phyloP scores from a whole-genome alignment of 1,139 yeast genomes.

The Zygosaccharomyces sapae region DNA sequence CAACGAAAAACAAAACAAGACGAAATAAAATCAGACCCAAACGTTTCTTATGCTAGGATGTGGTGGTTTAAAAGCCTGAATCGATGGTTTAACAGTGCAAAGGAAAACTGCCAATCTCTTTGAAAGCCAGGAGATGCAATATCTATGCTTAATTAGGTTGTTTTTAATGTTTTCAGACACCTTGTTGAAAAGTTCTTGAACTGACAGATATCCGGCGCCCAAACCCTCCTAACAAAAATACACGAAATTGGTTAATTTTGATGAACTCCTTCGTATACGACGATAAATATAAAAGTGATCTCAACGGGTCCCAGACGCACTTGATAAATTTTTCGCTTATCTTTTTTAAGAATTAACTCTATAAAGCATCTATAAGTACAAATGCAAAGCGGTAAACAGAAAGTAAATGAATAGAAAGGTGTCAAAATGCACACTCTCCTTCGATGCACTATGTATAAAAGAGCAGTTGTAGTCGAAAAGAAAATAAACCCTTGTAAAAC shows the following conservation, averaged over 20 bases:
- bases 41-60: not conserved
- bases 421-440: not conserved
- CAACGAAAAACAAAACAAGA: not conserved
- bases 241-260: conserved; percentile 1
- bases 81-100: not conserved
- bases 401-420: not conserved
- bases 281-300: too few relatives aligned
- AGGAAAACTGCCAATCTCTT: not conserved
- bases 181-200: conserved; percentile 1
- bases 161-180: not conserved
- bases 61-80: not conserved
- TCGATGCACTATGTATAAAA: not conserved
- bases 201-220: conserved; percentile 2
- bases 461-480: not conserved
- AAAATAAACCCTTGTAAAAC: not conserved
- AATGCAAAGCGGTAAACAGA: not conserved
- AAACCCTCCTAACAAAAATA: conserved; percentile 1
- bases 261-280: not conserved
- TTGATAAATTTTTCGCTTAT: not conserved
- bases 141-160: not conserved
- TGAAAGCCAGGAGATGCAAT: not conserved
- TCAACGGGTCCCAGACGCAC: too few relatives aligned
- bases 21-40: not conserved
- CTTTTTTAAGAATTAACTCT: not conserved
- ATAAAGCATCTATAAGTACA: not conserved